Evolutionary conservation across 345 rosid genomes (phyloP), one percentile per base, ranked within the genome.

Genomic region (Physaria fendleri): DNA sequence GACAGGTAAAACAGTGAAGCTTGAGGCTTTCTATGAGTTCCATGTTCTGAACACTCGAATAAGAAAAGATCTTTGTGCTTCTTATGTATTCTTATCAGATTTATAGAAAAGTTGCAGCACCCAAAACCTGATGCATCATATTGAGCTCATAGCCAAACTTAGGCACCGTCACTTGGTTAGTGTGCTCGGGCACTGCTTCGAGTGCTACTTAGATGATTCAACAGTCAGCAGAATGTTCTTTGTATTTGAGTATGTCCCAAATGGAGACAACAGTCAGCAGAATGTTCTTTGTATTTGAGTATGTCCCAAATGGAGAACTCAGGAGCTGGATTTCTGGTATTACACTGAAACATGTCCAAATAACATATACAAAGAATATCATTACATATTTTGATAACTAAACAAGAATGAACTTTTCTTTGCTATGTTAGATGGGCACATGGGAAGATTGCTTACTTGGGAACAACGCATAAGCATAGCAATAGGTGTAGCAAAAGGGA

Each of bases 181-280:
- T 59, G 83, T 87, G 22, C 80, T 93, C 6, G 99, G 99, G 22
- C 96, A 93, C 67, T 85, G 96, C 77, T 89, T 93, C 18, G 97
- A 85, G 42, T 89, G 88, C 74, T 89, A 93, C 80, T 78, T 88
- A 65, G 95, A 89, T 62, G 95, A 93, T 73, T 87, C 97, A 23
- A 87, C 86, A 16, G 92, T 93, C 73, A 89, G 96, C 79, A 87
- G 96, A 82, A 78, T 85, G 69, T 93, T 93, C 66, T 81, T 85
- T 10, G 74, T 89, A 25, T 89, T 93, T 7, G 97, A 93, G 77
- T 83, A 85, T 40, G 94, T 89, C 52, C 90, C 87, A 40, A 89
- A 87, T 59, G 97, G 96, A 57, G 85, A 77, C 97, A 23, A 87
- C 86, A 16, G 92, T 93, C 73, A 89, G 96, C 79, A 87, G 96